Base-by-base conservation (phyloP, 1,284 basidiomycete genomes). In the Cutaneotrichosporon sp. region DNA sequence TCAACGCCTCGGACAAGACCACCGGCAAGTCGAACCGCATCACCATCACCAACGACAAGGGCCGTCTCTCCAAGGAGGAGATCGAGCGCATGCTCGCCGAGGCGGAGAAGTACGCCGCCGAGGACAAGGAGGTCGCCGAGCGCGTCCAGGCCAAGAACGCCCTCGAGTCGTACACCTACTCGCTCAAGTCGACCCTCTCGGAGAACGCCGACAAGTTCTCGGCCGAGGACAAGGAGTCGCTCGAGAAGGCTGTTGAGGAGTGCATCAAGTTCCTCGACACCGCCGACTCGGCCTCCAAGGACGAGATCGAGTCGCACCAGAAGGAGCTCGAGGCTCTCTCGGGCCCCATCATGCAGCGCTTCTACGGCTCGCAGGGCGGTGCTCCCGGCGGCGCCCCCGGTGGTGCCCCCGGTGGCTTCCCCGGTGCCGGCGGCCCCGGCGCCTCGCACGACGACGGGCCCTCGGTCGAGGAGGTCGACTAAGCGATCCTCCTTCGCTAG, bases 41-140 rank as follows among this genome's bases (percentile, higher is more conserved):
- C 82, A 97, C 92, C 72, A 97, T 97, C 83, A 95, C 92, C 79
- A 97, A 97, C 82, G 93, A 97, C 85, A 97, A 97, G 86, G 95
- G 95, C 18, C 94, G 95, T 82, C 84, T 99, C 61, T 94, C 91
- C 73, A 95, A 95, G 85, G 95, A 97, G 81, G 95, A 98, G 82
- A 98, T 98, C 69, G 95, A 98, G 83, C 89, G 91, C 78, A 98
- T 99, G 95, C 89, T 97, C 63, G 76, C 81, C 67, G 92, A 95
- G 73, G 93, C 93, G 64, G 93, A 95, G 87, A 89, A 92, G 82
- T 73, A 83, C 89, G 72, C 68, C 56, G 74, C 71, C 52, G 73
- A 75, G 63, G 80, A 81, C 73, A 80, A 81, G 69, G 80, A 78
- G 63, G 81, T 78, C 33, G 78, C 79, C 38, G 75, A 74, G 72